Base-by-base conservation (phyloP, 2,329 filamentous ascomycete species). In the Diplocarpon mali region DNA sequence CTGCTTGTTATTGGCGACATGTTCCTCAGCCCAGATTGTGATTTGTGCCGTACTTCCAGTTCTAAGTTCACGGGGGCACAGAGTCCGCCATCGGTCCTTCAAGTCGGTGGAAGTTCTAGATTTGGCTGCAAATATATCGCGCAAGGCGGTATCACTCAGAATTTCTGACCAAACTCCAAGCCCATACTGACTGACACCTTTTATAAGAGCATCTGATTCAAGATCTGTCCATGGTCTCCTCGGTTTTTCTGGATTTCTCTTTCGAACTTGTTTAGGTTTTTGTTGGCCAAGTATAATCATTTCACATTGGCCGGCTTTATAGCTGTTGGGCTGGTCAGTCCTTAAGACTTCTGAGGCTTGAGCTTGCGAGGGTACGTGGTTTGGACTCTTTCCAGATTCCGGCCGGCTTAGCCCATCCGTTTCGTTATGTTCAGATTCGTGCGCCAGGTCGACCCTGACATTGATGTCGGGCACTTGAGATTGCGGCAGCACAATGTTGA, bases 101-200 rank as follows among this genome's bases (percentile, higher is more conserved):
- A 82, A 60, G 55, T 82, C 78, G 8, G 75, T 75, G 3, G 76
- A 75, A 1, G 72, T 75, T 47, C 78, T 71, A 13, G 69, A 69
- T 53, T 79, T 76, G 63, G 82, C 82, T 10, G 61, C 67, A 56
- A 78, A 82, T 14, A 24, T 32, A 37, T 12, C 24, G 14, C 13
- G 11, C 11, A 15, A 35, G 35, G 70, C 70, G 0, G 69, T 61
- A 48, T 82, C 78, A 40, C 78, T 75, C 17, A 81, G 62, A 28
- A 82, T 82, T 45, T 68, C 73, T 8, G 75, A 79, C 78, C 78
- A 82, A 53, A 75, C 77, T 31, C 78, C 78, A 8, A 82, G 72
- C 1, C 78, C 78, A 55, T 82, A 71, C 28, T 74, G 72, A 53
- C 71, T 71, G 24, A 80, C 78, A 0, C 77, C 78, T 2, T 78